Percentiles rank a stretch among this genome's conserved stretches.
phyloP scores from a whole-genome alignment of 2,329 filamentous ascomycete genomes.

The Pseudopyrenochaeta lycopersici region DNA sequence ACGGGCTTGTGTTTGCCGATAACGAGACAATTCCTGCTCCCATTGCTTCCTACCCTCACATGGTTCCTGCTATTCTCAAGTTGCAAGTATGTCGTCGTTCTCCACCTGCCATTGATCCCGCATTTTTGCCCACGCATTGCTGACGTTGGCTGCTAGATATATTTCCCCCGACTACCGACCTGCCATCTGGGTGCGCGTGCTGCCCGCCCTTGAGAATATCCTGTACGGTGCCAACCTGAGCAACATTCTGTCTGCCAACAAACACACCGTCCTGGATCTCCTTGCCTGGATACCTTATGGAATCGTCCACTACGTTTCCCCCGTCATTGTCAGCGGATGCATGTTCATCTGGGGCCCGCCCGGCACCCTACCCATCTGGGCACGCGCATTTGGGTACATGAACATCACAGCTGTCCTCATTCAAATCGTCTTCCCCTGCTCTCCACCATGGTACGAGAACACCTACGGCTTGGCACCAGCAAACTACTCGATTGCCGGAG shows the following conservation, averaged over 20 bases:
- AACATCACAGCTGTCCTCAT: constrained; percentile 87
- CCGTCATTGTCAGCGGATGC: constrained; percentile 77
- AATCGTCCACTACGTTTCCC: constrained; percentile 86
- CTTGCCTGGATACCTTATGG: constrained; percentile 95
- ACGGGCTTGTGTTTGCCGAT: constrained; percentile 80
- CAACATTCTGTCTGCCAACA: constrained; percentile 92
- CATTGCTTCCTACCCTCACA: constrained; percentile 82
- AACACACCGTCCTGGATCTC: constrained; percentile 82
- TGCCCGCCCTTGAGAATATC: constrained; percentile 94
- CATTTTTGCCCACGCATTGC: constrained; percentile 12
- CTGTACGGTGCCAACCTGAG: constrained; percentile 95
- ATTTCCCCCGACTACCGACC: constrained; percentile 88
- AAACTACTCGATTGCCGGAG: constrained; percentile 89
- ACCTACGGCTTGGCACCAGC: constrained; percentile 88
- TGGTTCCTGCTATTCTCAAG: constrained; percentile 94
- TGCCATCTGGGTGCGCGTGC: constrained; percentile 93
- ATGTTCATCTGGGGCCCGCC: constrained; percentile 92
- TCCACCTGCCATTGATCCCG: background rate
- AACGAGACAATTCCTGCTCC: constrained; percentile 90
- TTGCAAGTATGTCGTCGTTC: constrained; percentile 77
- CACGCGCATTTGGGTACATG: constrained; percentile 90
- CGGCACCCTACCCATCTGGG: constrained; percentile 83
- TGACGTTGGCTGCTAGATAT: constrained; percentile 67
- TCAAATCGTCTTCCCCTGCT: constrained; percentile 91
- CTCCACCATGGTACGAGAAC: constrained; percentile 97